Evolutionary conservation across 805 yeast genomes (phyloP).

Genomic region (Saturnispora sanitii): DNA sequence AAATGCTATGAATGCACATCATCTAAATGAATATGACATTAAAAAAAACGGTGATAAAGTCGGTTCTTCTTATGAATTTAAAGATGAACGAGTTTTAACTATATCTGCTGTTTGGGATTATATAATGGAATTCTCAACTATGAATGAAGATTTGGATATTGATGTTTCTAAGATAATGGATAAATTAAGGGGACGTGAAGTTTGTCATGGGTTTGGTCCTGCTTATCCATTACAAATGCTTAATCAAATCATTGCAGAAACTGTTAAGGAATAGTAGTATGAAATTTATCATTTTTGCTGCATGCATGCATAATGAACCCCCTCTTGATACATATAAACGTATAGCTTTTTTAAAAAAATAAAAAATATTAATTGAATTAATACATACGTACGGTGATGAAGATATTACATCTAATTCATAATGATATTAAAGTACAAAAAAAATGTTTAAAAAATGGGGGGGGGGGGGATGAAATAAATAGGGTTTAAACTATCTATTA

Average conservation of each 20-base stretch:
- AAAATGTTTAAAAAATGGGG: conserved; percentile 6
- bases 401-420: too few relatives aligned
- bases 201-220: conserved; percentile 75
- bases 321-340: too few relatives aligned
- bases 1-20: conserved; percentile 7
- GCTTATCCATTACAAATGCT: conserved; percentile 43
- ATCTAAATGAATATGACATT: conserved; percentile 5
- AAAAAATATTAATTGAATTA: too few relatives aligned
- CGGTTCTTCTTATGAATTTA: conserved; percentile 16
- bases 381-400: too few relatives aligned
- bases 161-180: conserved; percentile 53
- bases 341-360: too few relatives aligned
- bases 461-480: neutral
- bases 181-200: conserved; percentile 53
- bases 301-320: too few relatives aligned
- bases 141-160: conserved; percentile 38
- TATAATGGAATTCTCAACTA: conserved; percentile 38
- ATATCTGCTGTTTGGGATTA: conserved; percentile 82
- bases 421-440: conserved; percentile 6
- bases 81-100: conserved; percentile 44
- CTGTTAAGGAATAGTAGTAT: too few relatives aligned
- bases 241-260: conserved; percentile 28
- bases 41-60: conserved; percentile 13
- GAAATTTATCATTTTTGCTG: too few relatives aligned
- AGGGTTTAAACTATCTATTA: conserved; percentile 1